Conservation (phyloP, 768 basidiomycete species). For the Psilocybe subaeruginosa region DNA sequence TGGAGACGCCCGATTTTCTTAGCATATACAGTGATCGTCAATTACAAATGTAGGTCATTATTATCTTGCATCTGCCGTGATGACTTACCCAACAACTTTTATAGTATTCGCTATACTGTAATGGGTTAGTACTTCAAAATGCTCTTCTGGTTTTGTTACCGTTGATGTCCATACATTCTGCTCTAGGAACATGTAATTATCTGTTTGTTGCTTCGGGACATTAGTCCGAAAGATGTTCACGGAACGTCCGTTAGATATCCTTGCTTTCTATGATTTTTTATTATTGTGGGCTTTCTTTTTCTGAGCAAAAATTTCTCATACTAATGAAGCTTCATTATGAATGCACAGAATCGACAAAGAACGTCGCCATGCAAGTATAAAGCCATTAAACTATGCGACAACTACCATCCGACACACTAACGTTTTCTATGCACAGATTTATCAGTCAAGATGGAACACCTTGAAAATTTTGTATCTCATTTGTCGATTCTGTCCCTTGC, state of each 20-base stretch:
- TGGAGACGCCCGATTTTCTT: no score
- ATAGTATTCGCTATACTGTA: no score
- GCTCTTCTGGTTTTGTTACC: no score
- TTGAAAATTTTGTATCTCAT: neutral
- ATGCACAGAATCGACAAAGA: neutral
- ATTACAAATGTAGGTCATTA: no score
- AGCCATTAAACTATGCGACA: no score
- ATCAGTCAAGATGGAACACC: neutral
- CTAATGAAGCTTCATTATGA: neutral
- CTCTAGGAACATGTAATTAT: neutral
- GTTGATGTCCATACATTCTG: no score
- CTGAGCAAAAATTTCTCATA: neutral
- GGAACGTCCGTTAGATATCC: neutral
- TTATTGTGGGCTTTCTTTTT: neutral
- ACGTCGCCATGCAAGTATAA: no score
- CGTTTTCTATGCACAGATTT: neutral
- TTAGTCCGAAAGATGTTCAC: neutral
- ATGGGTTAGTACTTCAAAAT: no score
- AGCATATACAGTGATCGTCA: no score
- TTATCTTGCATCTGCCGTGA: no score
- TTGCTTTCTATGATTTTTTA: neutral
- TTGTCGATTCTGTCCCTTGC: neutral
- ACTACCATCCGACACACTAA: neutral
- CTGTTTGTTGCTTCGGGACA: neutral
- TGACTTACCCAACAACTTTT: no score